Evolutionary conservation across 257 asterid genomes (phyloP).

Genomic region (Thymus quinquecostatus): DNA sequence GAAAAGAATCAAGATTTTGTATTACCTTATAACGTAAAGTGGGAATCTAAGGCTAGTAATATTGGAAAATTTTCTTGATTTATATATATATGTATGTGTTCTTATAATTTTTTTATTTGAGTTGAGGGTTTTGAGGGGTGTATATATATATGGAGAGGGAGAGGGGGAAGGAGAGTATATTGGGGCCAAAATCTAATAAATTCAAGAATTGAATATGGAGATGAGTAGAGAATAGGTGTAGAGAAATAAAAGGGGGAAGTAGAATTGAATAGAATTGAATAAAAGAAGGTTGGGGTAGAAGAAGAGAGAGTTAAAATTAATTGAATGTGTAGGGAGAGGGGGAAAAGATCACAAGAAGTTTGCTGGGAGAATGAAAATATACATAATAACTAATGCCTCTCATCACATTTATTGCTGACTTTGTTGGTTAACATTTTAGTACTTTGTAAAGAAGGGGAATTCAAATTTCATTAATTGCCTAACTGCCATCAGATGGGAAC

Average conservation of each 20-base stretch:
- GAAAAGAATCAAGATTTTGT: slow-evolving; percentile 15
- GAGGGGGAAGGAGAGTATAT: background rate
- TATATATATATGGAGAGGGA: slow-evolving; percentile 33
- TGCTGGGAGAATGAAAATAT: slow-evolving; percentile 42
- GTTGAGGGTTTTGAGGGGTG: background rate
- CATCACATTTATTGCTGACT: slow-evolving; percentile 56
- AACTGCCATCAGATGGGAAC: slow-evolving; percentile 45
- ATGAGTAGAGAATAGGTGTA: slow-evolving; percentile 25
- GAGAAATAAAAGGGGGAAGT: slow-evolving; percentile 5
- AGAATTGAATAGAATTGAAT: slow-evolving; percentile 36
- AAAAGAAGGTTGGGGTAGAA: slow-evolving; percentile 38
- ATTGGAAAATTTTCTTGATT: background rate
- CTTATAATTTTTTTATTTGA: no score
- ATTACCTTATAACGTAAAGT: slow-evolving; percentile 31
- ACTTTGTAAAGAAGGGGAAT: slow-evolving; percentile 34
- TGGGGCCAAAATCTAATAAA: slow-evolving; percentile 28
- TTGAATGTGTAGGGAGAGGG: slow-evolving; percentile 34
- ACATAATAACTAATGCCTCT: slow-evolving; percentile 12
- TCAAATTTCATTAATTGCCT: slow-evolving; percentile 44
- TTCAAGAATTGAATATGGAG: slow-evolving; percentile 36
- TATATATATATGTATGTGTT: no score
- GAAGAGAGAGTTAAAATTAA: slow-evolving; percentile 30
- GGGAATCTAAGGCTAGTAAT: slow-evolving; percentile 14
- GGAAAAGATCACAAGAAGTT: slow-evolving; percentile 49
- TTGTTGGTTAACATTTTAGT: slow-evolving; percentile 43